Evolutionary conservation across 2,329 filamentous ascomycete species (phyloP).

Genomic region (Xylariaceae sp.): DNA sequence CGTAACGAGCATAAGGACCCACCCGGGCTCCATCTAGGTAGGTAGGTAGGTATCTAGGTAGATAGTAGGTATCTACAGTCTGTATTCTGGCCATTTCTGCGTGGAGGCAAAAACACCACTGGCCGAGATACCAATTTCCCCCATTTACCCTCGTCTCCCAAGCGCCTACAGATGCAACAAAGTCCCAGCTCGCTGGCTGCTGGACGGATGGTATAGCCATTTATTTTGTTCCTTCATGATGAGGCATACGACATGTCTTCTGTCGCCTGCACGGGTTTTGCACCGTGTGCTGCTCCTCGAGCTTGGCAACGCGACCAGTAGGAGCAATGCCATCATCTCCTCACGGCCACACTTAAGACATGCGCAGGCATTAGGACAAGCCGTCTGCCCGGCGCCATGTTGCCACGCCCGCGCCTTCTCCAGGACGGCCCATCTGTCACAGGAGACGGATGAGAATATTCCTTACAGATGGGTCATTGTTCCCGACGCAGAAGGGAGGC

Average conservation of each 20-base stretch:
- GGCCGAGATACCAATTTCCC: too few relatives aligned
- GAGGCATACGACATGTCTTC: conserved; percentile 24
- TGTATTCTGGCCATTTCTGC: too few relatives aligned
- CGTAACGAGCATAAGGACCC: too few relatives aligned
- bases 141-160: not conserved
- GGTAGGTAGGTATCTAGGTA: too few relatives aligned
- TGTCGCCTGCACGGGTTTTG: conserved; percentile 28
- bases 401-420: conserved; percentile 5
- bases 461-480: conserved; percentile 34
- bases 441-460: conserved; percentile 45
- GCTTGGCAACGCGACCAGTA: conserved; percentile 12
- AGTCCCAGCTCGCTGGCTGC: not conserved
- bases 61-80: too few relatives aligned
- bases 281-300: conserved; percentile 26
- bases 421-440: conserved; percentile 6
- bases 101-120: too few relatives aligned
- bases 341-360: conserved; percentile 11
- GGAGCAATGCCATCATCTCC: conserved; percentile 1
- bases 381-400: not conserved
- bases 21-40: too few relatives aligned
- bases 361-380: not conserved
- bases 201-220: not conserved
- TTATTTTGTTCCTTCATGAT: conserved; percentile 12
- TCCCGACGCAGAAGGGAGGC: conserved; percentile 5
- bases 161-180: not conserved